Percentiles rank a stretch among this genome's conserved stretches.
These are phyloP conservation scores for Hypoxylon sp. DNA, from an alignment of 2,329 filamentous ascomycete species.

Conservation along the genomic window DNA sequence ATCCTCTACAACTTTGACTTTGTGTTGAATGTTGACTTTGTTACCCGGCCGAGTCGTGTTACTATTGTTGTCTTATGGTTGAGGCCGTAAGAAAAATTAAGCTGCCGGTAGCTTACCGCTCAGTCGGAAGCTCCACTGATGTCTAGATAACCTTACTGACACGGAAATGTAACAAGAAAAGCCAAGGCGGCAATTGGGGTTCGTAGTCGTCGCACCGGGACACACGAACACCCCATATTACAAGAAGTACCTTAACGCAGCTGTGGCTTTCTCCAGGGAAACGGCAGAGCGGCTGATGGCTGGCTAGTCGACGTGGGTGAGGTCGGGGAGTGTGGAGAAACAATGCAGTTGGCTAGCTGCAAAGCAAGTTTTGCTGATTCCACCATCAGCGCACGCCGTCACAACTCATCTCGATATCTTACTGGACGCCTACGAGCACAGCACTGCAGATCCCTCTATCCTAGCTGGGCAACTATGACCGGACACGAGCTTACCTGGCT, in stretches of 20 bases:
- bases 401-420: conserved; percentile 27
- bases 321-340: conserved; percentile 33
- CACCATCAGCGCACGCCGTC: conserved; percentile 34
- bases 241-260: conserved; percentile 28
- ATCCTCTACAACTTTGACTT: conserved; percentile 23
- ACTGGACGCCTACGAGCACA: conserved; percentile 41
- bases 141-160: conserved; percentile 7
- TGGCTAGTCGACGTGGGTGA: conserved; percentile 19
- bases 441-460: conserved; percentile 41
- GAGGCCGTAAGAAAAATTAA: conserved; percentile 19
- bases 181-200: conserved; percentile 26
- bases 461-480: conserved; percentile 41
- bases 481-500: conserved; percentile 45
- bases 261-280: conserved; percentile 16
- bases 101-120: conserved; percentile 34
- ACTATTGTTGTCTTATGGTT: conserved; percentile 22
- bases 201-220: conserved; percentile 12
- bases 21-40: conserved; percentile 19
- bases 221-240: conserved; percentile 20
- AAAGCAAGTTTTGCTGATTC: conserved; percentile 45
- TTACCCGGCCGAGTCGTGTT: conserved; percentile 29
- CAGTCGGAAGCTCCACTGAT: conserved; percentile 14
- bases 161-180: conserved; percentile 13
- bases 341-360: conserved; percentile 24
- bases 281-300: conserved; percentile 27